Evolutionary conservation across 345 rosid species (phyloP), one percentile per base, ranked within the genome.

Genomic region (Gossypium australe): DNA sequence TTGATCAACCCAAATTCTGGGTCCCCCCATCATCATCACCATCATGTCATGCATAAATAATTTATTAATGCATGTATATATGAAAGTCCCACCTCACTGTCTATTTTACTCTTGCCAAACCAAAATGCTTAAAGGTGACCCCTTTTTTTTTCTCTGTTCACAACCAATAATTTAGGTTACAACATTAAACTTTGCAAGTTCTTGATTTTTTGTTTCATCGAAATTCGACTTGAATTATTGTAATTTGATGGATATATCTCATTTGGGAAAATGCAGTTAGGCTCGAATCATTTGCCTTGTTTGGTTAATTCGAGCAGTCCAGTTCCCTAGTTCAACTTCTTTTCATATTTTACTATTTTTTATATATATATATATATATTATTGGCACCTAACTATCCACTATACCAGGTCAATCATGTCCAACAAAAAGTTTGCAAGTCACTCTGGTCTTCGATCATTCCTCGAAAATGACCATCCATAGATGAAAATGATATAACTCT

Each of bases 321-420:
- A 75, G 22, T 59, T 74, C 8, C 20, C 38, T n/a, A 34, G 41
- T 34, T 52, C 49, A 11, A 56, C 64, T 41, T 18, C 45, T 44
- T 47, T 67, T 75, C 18, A 44, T 52, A 67, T 11, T 34, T 11
- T 29, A 34, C 38, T 34, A 0, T 3, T n/a, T n/a, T n/a, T n/a
- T 34, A 34, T 34, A 34, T 34, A 29, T 29, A 4, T 29, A 67
- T 41, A 67, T 43, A 73, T 80, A 84, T 85, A 86, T 85, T 71
- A 86, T 89, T 89, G 90, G 85, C 92, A 86, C 75, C 90, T 82
- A 85, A 86, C 81, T 82, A 85, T 85, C 90, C 92, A 89, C 92
- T 81, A 76, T 72, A 79, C 75, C 78, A 78, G 71, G 73, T 80
- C 87, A 83, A 85, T 86, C 89, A 86, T 81, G 86, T 84, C 92